Percentiles rank a stretch among this genome's conserved stretches.
phyloP scores from a whole-genome alignment of 441 rosid species.

The Metrosideros polymorpha region DNA sequence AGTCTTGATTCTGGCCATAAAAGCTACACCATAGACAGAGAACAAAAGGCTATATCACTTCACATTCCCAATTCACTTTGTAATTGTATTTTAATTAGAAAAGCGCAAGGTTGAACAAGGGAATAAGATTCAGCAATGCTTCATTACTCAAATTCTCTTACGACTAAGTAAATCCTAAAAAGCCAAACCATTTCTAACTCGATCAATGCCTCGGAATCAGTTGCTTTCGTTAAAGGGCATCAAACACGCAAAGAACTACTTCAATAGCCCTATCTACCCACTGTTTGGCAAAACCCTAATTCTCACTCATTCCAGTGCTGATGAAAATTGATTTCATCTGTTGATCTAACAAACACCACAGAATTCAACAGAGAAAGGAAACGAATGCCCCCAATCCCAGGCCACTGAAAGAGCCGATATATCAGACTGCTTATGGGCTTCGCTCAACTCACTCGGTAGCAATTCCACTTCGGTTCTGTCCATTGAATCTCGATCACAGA shows the following conservation, averaged over 20 bases:
- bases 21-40: slow-evolving; percentile 40
- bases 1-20: slow-evolving; percentile 73
- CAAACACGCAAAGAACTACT: not conserved
- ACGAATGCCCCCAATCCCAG: not conserved
- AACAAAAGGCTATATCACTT: not conserved
- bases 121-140: not conserved
- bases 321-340: not conserved
- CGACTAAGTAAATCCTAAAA: not conserved
- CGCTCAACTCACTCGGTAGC: not conserved
- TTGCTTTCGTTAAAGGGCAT: not conserved
- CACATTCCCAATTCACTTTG: not conserved
- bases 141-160: not conserved
- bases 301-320: not conserved
- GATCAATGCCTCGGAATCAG: not conserved
- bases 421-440: not conserved
- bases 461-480: not conserved
- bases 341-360: not conserved
- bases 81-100: not conserved
- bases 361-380: not conserved
- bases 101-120: not conserved
- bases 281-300: not conserved
- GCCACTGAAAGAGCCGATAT: not conserved
- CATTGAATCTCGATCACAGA: not conserved
- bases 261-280: not conserved
- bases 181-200: not conserved